Evolutionary conservation across 345 rosid species (phyloP), one percentile per base, ranked within the genome.

Genomic region (Citrus trifoliata): DNA sequence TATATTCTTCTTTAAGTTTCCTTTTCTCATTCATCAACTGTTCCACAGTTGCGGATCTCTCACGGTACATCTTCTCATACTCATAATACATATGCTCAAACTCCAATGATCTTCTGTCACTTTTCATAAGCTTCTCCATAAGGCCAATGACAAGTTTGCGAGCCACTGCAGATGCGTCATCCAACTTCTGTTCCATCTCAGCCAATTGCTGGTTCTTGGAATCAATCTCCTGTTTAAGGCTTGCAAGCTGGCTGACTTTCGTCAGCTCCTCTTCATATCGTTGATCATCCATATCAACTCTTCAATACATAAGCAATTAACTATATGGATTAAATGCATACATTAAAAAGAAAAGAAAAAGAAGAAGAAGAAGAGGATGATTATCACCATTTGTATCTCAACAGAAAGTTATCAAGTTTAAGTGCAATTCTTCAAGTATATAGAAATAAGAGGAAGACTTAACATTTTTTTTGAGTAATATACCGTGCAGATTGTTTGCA

Each of bases 201-300:
- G 46, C 28, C 51, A 68, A n/a, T 72, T 73, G 78, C 53, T 73
- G 33, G 35, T 80, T 80, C n/a, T 64, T 80, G 69, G 28, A 62
- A 30, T 63, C 80, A 40, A 67, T 77, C 79, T 83, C 79, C 18
- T 66, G 24, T 33, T 53, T 4, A 25, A 83, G 81, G 32, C 16
- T 67, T 55, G 56, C 70, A 64, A 76, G 73, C 13, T 46, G 28
- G 18, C 58, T 55, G 28, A 40, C 80, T 38, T 80, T 73, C 51
- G 70, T 46, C 59, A 73, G 69, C 78, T 42, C 67, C 65, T 58
- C 74, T 61, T 77, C 71, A 27, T 28, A 25, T 19, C 30, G 66
- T 16, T 37, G 22, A 18, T 9, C 3, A n/a, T 27, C 72, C 73
- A 73, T 55, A 25, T 55, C 37, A 10, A 16, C 32, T 70, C 56